Base-by-base conservation (phyloP, 352 stramenopile genomes). In the Pythium apleroticum region DNA sequence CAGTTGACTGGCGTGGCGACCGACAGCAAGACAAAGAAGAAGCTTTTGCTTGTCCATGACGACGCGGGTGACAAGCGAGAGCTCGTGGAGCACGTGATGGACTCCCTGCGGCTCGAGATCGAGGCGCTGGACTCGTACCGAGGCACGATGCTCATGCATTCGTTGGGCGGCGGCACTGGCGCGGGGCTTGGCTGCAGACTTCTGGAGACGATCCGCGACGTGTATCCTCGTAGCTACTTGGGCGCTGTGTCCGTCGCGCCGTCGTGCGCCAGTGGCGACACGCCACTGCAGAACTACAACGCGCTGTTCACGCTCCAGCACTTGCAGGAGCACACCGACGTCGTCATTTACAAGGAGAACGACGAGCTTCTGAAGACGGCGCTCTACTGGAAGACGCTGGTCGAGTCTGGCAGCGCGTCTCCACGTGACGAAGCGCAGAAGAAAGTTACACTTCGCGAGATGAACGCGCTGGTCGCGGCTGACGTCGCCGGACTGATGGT, bases 221-320 rank as follows among this genome's bases (percentile, higher is more conserved):
- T 75, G 37, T 96, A 95, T 52, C 81, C 89, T 4, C 87, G 80
- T 3, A 65, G 72, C 9, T 93, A 91, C 55, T 53, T 96, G 14
- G 73, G 82, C 15, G 83, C 80, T 14, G 72, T 79, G 15, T 91
- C 80, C 4, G 72, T 96, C 17, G 87, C 85, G 31, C 87, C 89
- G 24, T 95, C 84, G 0, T 75, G 65, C 9, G 48, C 73, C 30
- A 69, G 70, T 27, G 87, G 86, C 3, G 86, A 94, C 67, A 90
- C 86, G 1, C 84, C 89, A 2, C 65, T 95, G 45, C 89, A 96
- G 66, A 93, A 94, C 60, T 96, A 96, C 74, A 96, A 96, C 57
- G 74, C 87, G 0, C 60, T 90, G 7, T 77, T 96, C 49, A 85
- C 89, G 22, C 63, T 96, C 22, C 66, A 67, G 2, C 78, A 88